Conservation (phyloP, 2,329 filamentous ascomycete species). For the Emericellopsis cladophorae region DNA sequence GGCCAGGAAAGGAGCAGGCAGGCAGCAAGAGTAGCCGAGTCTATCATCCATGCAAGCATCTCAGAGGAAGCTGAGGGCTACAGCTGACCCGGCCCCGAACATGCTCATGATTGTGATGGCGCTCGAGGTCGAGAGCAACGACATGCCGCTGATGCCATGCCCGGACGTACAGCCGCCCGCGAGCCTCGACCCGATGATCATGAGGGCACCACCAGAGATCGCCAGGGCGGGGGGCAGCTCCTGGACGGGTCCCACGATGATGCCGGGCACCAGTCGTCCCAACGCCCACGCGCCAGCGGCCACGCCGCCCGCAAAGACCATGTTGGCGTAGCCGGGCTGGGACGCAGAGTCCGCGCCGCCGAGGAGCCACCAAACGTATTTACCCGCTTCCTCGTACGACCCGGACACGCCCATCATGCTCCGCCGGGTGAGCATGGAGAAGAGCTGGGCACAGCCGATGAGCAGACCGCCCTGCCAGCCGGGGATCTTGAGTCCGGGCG, state of each 20-base stretch:
- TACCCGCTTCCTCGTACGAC: constrained; percentile 48
- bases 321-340: constrained; percentile 12
- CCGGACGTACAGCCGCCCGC: constrained; percentile 57
- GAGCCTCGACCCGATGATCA: constrained; percentile 47
- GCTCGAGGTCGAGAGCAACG: constrained; percentile 48
- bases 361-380: constrained; percentile 32
- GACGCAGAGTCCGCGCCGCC: constrained; percentile 2
- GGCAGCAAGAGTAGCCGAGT: background rate
- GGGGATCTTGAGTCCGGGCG: constrained; percentile 18
- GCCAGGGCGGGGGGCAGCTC: constrained; percentile 25
- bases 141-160: constrained; percentile 56
- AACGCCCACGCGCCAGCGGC: constrained; percentile 30
- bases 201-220: constrained; percentile 38
- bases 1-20: constrained; percentile 15
- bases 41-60: too few species aligned
- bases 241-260: constrained; percentile 11
- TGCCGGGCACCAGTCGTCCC: constrained; percentile 15
- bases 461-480: constrained; percentile 42
- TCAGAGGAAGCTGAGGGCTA: background rate
- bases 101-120: constrained; percentile 46
- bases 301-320: constrained; percentile 40
- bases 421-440: constrained; percentile 38
- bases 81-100: constrained; percentile 34
- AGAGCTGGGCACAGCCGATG: constrained; percentile 44
- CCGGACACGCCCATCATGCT: constrained; percentile 43